A percentile compares a stretch with the other conserved stretches of the same genome.
phyloP scores from a whole-genome alignment of 192 early-diverging fungal species.

The Coemansia sp. region DNA sequence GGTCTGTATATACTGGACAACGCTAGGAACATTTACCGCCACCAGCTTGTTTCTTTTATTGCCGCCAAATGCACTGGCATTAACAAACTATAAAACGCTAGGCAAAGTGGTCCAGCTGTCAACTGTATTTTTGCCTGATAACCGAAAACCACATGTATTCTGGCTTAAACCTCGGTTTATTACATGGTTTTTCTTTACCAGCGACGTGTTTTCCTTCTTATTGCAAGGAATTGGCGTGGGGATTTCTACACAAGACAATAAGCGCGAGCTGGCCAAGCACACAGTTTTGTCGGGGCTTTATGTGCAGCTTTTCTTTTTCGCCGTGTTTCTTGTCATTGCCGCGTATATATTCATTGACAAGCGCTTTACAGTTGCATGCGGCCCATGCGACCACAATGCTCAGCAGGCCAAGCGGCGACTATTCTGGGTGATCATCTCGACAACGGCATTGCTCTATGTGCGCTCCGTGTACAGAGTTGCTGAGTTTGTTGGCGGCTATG shows the following conservation, averaged over 20 bases:
- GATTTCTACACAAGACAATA: conserved; percentile 21
- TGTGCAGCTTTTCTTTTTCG: conserved; percentile 36
- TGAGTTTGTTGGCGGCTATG: conserved; percentile 44
- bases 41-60: conserved; percentile 47
- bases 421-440: conserved; percentile 26
- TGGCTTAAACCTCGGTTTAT: conserved; percentile 42
- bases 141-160: conserved; percentile 7
- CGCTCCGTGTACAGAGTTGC: conserved; percentile 44
- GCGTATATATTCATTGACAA: conserved; percentile 8
- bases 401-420: conserved; percentile 24
- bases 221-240: conserved; percentile 40
- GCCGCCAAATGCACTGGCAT: conserved; percentile 51
- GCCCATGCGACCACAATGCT: conserved; percentile 11
- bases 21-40: conserved; percentile 33
- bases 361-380: conserved; percentile 16
- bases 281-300: conserved; percentile 38
- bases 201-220: conserved; percentile 52
- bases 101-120: conserved; percentile 34
- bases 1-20: conserved; percentile 32
- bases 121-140: neutral
- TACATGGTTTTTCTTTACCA: conserved; percentile 53
- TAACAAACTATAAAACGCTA: conserved; percentile 52
- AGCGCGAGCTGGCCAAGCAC: conserved; percentile 23
- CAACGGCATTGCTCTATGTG: conserved; percentile 38
- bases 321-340: conserved; percentile 28